phyloP scores from a whole-genome alignment of 805 yeast genomes.

The Sugiyamaella americana region DNA sequence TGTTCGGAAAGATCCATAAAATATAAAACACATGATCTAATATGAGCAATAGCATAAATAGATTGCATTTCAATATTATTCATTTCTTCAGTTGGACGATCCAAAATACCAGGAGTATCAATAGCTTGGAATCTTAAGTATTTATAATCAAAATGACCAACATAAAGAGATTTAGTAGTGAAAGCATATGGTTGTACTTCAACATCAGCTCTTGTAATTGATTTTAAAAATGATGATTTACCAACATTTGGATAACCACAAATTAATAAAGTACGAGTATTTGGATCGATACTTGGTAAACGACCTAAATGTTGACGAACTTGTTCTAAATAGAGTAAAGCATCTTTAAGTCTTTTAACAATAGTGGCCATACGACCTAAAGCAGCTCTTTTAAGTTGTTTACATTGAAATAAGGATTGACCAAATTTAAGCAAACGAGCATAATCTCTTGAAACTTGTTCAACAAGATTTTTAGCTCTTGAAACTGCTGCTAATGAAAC shows the following conservation, averaged over 20 bases:
- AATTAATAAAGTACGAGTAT: conserved; percentile 92
- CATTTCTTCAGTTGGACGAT: conserved; percentile 99
- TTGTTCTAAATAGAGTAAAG: conserved; percentile 88
- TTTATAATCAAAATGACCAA: conserved; percentile 98
- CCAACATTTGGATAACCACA: conserved; percentile 99
- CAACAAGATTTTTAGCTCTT: conserved; percentile 87
- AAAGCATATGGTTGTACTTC: conserved; percentile 99
- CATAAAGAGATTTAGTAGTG: conserved; percentile 95
- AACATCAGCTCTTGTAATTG: conserved; percentile 96
- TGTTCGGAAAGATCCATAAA: conserved; percentile 99
- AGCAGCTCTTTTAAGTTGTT: conserved; percentile 97
- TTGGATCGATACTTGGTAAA: conserved; percentile 96
- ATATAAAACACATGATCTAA: conserved; percentile 91
- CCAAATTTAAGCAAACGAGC: conserved; percentile 92
- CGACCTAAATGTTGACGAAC: conserved; percentile 99
- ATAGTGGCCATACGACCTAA: conserved; percentile 99
- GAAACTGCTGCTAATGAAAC: conserved; percentile 93
- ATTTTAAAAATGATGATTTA: conserved; percentile 87
- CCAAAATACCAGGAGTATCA: conserved; percentile 98
- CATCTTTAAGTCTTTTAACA: conserved; percentile 90
- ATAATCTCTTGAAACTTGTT: conserved; percentile 94
- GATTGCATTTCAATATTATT: conserved; percentile 99
- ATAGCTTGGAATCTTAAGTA: conserved; percentile 97
- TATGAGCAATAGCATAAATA: conserved; percentile 96
- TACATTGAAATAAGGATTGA: conserved; percentile 96